These are phyloP conservation scores for Atkinsonella hypoxylon DNA, from an alignment of 2,329 filamentous ascomycete species.

Conservation along the genomic window DNA sequence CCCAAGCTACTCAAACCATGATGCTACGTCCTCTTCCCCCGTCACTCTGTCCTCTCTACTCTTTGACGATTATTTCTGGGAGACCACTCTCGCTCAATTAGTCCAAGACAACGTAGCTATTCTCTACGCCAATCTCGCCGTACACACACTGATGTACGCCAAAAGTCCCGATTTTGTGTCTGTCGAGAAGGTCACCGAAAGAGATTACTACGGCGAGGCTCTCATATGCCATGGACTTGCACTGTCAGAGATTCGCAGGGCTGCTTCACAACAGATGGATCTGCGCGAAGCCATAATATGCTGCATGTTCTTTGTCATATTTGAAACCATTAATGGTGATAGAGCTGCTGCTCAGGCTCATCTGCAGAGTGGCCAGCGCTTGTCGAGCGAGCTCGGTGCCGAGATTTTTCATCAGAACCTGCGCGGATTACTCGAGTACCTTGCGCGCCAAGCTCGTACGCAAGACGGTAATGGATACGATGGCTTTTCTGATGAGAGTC, in stretches of 20 bases:
- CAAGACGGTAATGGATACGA: background rate
- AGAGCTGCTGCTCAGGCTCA: conserved; percentile 22
- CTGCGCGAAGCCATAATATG: conserved; percentile 20
- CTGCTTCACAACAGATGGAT: conserved; percentile 9
- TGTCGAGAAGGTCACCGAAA: conserved; percentile 5
- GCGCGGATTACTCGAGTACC: conserved; percentile 10
- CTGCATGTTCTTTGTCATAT: conserved; percentile 26
- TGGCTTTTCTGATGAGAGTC: background rate
- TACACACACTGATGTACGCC: conserved; percentile 22
- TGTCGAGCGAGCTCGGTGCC: conserved; percentile 21
- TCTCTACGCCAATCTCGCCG: conserved; percentile 24
- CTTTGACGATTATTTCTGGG: conserved; percentile 25
- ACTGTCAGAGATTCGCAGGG: conserved; percentile 16
- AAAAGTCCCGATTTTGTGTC: conserved; percentile 9
- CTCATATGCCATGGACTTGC: conserved; percentile 22
- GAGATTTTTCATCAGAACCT: conserved; percentile 10
- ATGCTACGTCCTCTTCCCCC: background rate
- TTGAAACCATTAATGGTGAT: conserved; percentile 26
- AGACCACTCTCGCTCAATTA: conserved; percentile 21
- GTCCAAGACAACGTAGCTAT: conserved; percentile 21
- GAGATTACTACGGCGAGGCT: conserved; percentile 19
- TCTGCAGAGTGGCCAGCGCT: conserved; percentile 23
- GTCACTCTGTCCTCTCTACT: conserved; percentile 7
- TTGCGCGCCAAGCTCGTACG: conserved; percentile 11
- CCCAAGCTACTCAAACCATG: background rate